Conservation (phyloP, 2,329 filamentous ascomycete genomes). For the Diplodia seriata region DNA sequence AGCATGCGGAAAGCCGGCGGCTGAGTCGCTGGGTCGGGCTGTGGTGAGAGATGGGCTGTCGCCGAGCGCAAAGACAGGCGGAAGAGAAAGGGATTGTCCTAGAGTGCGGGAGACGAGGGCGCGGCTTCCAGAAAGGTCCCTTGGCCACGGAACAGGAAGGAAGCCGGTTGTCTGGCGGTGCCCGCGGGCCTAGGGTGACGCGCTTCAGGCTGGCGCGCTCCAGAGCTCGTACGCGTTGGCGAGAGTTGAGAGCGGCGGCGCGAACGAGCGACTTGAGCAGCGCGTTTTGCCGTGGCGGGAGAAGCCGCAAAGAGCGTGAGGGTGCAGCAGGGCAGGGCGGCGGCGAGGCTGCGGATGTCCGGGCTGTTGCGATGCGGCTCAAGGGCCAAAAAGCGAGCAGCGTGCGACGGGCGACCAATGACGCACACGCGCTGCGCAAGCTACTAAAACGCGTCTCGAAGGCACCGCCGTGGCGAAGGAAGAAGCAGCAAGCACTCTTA, state of each 20-base stretch:
- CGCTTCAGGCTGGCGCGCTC: conserved; percentile 9
- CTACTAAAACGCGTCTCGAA: background rate
- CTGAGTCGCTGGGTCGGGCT: background rate
- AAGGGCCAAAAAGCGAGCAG: conserved; percentile 14
- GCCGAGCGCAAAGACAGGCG: background rate
- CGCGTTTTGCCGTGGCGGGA: background rate
- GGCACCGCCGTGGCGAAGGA: background rate
- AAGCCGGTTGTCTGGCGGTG: conserved; percentile 5
- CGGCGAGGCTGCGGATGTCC: conserved; percentile 21
- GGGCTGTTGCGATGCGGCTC: conserved; percentile 19
- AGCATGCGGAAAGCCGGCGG: conserved; percentile 11
- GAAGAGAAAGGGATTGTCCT: background rate
- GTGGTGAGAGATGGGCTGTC: background rate
- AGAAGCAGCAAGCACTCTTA: conserved; percentile 20
- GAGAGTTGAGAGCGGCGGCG: background rate
- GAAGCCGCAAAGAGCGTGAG: conserved; percentile 7
- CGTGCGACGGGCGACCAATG: conserved; percentile 13
- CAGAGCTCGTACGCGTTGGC: conserved; percentile 9
- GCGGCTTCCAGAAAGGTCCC: background rate
- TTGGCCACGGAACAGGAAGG: conserved; percentile 1
- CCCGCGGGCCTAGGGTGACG: background rate
- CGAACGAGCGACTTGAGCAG: conserved; percentile 5
- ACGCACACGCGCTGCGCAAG: conserved; percentile 18
- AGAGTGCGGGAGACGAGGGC: background rate
- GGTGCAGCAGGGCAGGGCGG: background rate